Percentiles rank a stretch among this genome's conserved stretches.
Evolutionary conservation across 495 filamentous ascomycete genomes (phyloP).

Genomic region (Lophiostoma macrostomum): DNA sequence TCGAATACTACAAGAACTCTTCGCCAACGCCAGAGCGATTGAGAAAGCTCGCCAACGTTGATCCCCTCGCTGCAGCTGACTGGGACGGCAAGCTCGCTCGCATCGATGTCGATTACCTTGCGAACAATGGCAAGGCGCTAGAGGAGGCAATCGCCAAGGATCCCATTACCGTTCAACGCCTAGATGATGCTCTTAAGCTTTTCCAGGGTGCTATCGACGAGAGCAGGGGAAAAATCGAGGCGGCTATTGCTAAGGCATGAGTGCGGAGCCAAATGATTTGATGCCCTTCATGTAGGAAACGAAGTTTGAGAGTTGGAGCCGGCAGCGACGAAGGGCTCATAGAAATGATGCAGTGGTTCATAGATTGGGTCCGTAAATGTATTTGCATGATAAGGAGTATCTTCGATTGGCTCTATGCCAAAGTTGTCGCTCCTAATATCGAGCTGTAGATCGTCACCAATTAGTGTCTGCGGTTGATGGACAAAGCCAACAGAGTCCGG

Average conservation of each 20-base stretch:
- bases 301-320: neutral
- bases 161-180: neutral
- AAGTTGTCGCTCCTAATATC: too few species aligned
- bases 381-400: too few species aligned
- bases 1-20: neutral
- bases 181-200: conserved; percentile 13
- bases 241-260: neutral
- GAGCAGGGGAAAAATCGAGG: conserved; percentile 9
- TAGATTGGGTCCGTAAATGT: too few species aligned
- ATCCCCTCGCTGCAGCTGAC: conserved; percentile 4
- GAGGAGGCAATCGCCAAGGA: conserved; percentile 5
- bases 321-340: too few species aligned
- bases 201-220: conserved; percentile 10
- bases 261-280: neutral
- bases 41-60: neutral
- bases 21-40: neutral
- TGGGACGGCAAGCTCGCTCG: conserved; percentile 11
- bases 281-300: too few species aligned
- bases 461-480: too few species aligned
- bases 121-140: conserved; percentile 8
- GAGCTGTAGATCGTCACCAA: too few species aligned
- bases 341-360: too few species aligned
- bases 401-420: too few species aligned
- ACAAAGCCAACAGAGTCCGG: too few species aligned
- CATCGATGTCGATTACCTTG: conserved; percentile 10